Evolutionary conservation across 2,329 filamentous ascomycete species (phyloP).

Genomic region (Penicillium sp.): DNA sequence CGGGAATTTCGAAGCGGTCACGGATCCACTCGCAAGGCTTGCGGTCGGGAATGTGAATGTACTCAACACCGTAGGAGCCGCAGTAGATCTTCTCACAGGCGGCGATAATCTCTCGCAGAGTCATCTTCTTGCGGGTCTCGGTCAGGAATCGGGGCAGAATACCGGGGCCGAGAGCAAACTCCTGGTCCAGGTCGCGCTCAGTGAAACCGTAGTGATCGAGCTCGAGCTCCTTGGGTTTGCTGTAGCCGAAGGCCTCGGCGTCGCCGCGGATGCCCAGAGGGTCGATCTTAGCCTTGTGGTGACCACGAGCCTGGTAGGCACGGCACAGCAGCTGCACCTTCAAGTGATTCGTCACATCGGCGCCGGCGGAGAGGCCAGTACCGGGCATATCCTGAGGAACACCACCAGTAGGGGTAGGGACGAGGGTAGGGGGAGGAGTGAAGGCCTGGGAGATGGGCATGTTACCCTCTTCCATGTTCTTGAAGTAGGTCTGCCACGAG

Average conservation of each 20-base stretch:
- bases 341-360: slow-evolving; percentile 91
- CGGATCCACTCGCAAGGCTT: slow-evolving; percentile 98
- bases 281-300: slow-evolving; percentile 98
- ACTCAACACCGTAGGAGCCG: slow-evolving; percentile 95
- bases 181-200: slow-evolving; percentile 88
- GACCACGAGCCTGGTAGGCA: slow-evolving; percentile 95
- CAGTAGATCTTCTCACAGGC: slow-evolving; percentile 96
- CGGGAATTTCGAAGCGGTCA: slow-evolving; percentile 89
- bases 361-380: slow-evolving; percentile 67
- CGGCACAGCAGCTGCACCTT: slow-evolving; percentile 97
- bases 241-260: slow-evolving; percentile 78
- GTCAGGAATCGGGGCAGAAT: slow-evolving; percentile 93
- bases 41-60: slow-evolving; percentile 97
- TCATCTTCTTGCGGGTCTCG: slow-evolving; percentile 92
- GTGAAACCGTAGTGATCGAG: slow-evolving; percentile 94
- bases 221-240: slow-evolving; percentile 87
- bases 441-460: slow-evolving; percentile 99
- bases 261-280: slow-evolving; percentile 91
- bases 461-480: slow-evolving; percentile 96
- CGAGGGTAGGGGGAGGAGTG: slow-evolving; percentile 88
- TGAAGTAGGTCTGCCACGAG: slow-evolving; percentile 99
- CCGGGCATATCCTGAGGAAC: slow-evolving; percentile 73
- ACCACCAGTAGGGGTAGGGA: slow-evolving; percentile 77
- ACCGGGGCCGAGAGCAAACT: slow-evolving; percentile 89
- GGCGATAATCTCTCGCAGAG: slow-evolving; percentile 86